These are phyloP conservation scores for Hydnum rufescens DNA, from an alignment of 768 basidiomycete genomes.

Conservation along the genomic window DNA sequence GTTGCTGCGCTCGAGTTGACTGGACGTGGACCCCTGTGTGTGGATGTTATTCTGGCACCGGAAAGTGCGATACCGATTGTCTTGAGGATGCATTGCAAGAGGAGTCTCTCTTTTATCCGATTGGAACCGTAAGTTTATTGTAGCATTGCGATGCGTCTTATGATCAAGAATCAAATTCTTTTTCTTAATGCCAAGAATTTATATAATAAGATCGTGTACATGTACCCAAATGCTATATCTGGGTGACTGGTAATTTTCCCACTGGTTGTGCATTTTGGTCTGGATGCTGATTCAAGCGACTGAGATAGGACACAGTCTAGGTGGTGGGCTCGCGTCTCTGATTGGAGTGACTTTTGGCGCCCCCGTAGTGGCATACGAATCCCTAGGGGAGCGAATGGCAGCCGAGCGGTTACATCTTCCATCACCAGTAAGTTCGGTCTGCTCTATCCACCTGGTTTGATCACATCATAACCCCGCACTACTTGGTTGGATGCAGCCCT, in stretches of 20 bases:
- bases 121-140: conserved; percentile 45
- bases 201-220: conserved; percentile 76
- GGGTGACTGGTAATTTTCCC: conserved; percentile 41
- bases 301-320: conserved; percentile 45
- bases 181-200: conserved; percentile 37
- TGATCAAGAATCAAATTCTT: conserved; percentile 4
- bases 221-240: conserved; percentile 82
- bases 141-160: not conserved
- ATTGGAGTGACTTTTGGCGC: conserved; percentile 81
- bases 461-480: not conserved
- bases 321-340: conserved; percentile 68
- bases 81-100: conserved; percentile 56
- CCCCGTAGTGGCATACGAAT: conserved; percentile 80
- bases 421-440: conserved; percentile 6
- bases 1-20: conserved; percentile 90
- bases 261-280: not conserved
- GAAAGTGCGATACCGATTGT: conserved; percentile 66
- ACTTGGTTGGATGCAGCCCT: not conserved
- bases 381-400: conserved; percentile 70
- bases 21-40: conserved; percentile 90
- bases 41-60: conserved; percentile 55
- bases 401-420: conserved; percentile 27
- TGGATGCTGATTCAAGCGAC: not conserved
- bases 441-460: not conserved
- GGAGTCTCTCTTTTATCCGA: conserved; percentile 73